Base-by-base conservation (phyloP, 2,329 filamentous ascomycete genomes). In the Stagonosporopsis tanaceti region DNA sequence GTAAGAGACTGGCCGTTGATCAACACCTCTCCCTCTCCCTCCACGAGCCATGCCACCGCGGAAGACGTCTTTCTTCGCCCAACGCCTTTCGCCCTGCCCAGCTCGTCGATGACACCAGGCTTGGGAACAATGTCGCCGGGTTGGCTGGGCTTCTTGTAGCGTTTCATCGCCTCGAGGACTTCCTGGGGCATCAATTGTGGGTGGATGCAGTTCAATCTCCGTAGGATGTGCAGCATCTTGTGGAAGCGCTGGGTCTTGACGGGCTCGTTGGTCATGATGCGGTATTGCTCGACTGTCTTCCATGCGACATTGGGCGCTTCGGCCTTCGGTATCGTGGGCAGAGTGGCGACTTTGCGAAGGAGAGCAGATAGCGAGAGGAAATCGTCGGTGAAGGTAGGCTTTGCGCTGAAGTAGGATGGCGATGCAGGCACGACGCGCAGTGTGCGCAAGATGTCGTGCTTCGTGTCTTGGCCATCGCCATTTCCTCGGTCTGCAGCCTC, bases 341-440 rank as follows among this genome's bases (percentile, higher is more conserved):
- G 84, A 25, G 87, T 82, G 54, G 87, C 84, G 74, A 95, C 89
- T 76, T 87, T 89, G 50, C 87, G 86, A 54, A 90, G 79, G 24
- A 98, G 84, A 11, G 85, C 82, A 67, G 92, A 86, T 45, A 99
- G 83, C 42, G 82, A 80, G 64, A 98, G 85, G 67, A 90, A 86
- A 70, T 91, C 86, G 78, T 99, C 95, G 78, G 89, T 95, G 82
- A 97, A 97, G 52, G 85, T 83, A 1, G 93, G 90, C 60, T 89
- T 89, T 50, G 89, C 89, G 50, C 92, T 93, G 81, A 98, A 99
- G 80, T 99, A 99, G n/a, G 94, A 95, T 2, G 92, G 89, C 34
- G 93, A 97, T 25, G 85, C 84, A 20, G 95, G 95, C 34, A 97
- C 81, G 22, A 96, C 82, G 64, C 95, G 91, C 50, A 91, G 67